phyloP scores from a whole-genome alignment of 2,329 filamentous ascomycete genomes.

The Fusarium coicis region DNA sequence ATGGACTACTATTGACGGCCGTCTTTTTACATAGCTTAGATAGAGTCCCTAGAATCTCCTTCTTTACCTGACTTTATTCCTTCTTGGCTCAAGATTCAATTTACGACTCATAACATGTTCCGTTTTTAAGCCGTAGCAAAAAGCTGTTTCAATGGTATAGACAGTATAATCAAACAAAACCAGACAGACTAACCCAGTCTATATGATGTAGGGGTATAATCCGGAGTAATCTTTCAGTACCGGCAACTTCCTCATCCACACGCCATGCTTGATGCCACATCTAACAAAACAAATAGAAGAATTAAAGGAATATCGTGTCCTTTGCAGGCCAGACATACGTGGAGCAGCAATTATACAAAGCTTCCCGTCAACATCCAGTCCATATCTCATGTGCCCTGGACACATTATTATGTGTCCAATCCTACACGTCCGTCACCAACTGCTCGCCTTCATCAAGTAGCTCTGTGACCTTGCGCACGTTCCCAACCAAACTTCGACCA shows the following conservation, averaged over 20 bases:
- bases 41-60: neutral
- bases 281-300: constrained; percentile 19
- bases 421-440: constrained; percentile 74
- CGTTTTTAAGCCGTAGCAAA: neutral
- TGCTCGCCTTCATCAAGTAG: constrained; percentile 95
- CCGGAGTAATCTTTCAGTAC: constrained; percentile 19
- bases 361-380: neutral
- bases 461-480: constrained; percentile 85
- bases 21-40: neutral
- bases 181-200: constrained; percentile 16
- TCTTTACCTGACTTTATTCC: neutral
- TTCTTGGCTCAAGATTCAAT: neutral
- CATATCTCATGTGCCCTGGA: neutral
- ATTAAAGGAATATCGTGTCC: neutral
- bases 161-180: constrained; percentile 7
- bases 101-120: neutral
- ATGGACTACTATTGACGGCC: neutral
- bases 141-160: neutral
- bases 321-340: constrained; percentile 10
- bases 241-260: neutral
- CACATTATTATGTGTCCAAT: neutral
- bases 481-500: constrained; percentile 84
- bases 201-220: constrained; percentile 38
- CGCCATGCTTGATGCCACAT: constrained; percentile 26
- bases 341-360: neutral